Base-by-base conservation (phyloP, 352 stramenopile genomes). In the Phytophthora citrophthora region DNA sequence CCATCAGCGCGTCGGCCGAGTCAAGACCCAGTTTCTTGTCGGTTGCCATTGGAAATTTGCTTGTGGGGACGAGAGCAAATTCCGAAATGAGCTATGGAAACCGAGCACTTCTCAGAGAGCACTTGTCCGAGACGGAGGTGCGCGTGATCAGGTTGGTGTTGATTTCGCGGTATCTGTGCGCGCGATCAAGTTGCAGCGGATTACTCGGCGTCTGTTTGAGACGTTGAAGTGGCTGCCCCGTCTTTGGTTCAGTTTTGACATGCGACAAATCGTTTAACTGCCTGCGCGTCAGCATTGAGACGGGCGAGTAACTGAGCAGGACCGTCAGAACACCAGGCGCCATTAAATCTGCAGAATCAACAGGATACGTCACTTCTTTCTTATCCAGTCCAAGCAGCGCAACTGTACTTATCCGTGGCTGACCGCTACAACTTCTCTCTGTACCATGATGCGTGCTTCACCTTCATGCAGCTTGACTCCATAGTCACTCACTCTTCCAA, bases 1-100 rank as follows among this genome's bases (percentile, higher is more conserved):
- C 61, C 67, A 75, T 67, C 11, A 75, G 41, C 48, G 60, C 60
- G 24, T 66, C 49, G 48, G 18, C 23, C 6, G 66, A 74, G 29
- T 64, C 54, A 10, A 74, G 26, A 5, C 44, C 57, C 31, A 70
- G 31, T 13, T 54, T 54, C 61, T 55, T 69, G 54, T 55, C 32
- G 2, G 29, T 64, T 40, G 49, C 16, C 29, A 45, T 55, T 43
- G 43, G 48, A 43, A 66, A 66, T 61, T 47, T 67, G 55, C 57
- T 55, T 65, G 43, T 54, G 38, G 15, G 15, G 36, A 16, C 18
- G 46, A 49, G 15, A 50, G 54, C 54, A 66, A 69, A 64, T 65
- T 69, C 41, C 46, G 56, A 13, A 69, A 69, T 68, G 52, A 64
- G 50, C 46, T 40, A 10, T 60, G 38, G 7, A 32, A 32, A 32